Evolutionary conservation across 108 stramenopile species (phyloP), one percentile per base, ranked within the genome.

Genomic region (Cyclotella distinguenda): DNA sequence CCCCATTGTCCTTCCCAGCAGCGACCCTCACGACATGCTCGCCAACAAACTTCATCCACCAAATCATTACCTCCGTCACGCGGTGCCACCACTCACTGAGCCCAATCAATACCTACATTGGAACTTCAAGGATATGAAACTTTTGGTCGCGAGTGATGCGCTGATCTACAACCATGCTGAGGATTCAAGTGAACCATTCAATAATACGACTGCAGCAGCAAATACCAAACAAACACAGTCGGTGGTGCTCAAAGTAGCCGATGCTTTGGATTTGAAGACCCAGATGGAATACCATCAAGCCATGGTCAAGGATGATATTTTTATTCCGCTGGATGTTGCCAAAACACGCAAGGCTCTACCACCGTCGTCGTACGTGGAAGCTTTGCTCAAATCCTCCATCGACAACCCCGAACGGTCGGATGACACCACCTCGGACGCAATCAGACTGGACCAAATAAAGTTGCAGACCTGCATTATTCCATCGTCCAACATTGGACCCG

Each of bases 131-230:
- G 86, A 83, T 26, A 74, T 85, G 72, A 83, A 88, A 16, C 50
- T 89, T 28, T 70, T 89, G 23, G 81, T 93, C 5, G 88, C 85
- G 11, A 85, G 85, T 44, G 88, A 93, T 79, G 87, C 86, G 6
- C 38, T 86, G 0, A 72, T 86, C 15, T 82, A 74, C 32, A 68
- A 70, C 8, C 36, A 54, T 11, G 43, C 15, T 19, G 13, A 54
- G 47, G 22, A 19, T 25, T n/a, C n/a, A n/a, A n/a, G n/a, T n/a
- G n/a, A n/a, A n/a, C n/a, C n/a, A n/a, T n/a, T n/a, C n/a, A n/a
- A n/a, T n/a, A n/a, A n/a, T n/a, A n/a, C n/a, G n/a, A n/a, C n/a
- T n/a, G n/a, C n/a, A n/a, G n/a, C n/a, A n/a, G n/a, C n/a, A n/a
- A n/a, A n/a, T n/a, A 10, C 18, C 35, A 43, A 58, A 21, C 12